phyloP scores from a whole-genome alignment of 148 eudicot species.

The Drosera capensis region DNA sequence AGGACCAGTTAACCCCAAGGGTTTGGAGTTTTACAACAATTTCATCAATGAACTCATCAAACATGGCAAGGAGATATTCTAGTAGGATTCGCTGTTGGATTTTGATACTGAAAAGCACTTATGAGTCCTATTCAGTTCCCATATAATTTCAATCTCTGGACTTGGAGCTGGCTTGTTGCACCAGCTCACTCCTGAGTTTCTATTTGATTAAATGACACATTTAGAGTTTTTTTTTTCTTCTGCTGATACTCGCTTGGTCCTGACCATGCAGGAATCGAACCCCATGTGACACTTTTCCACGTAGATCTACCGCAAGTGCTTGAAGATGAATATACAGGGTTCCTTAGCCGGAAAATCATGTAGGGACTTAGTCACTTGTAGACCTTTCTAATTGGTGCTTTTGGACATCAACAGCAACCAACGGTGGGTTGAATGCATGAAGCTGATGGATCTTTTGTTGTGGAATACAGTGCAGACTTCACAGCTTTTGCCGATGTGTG shows the following conservation, averaged over 20 bases:
- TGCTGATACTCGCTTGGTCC: not conserved
- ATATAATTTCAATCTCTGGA: too few species aligned
- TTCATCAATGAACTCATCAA: slow-evolving; percentile 29
- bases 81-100: too few species aligned
- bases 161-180: too few species aligned
- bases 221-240: too few species aligned
- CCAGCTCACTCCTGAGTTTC: not conserved
- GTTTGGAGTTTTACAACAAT: slow-evolving; percentile 34
- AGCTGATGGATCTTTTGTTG: too few species aligned
- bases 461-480: slow-evolving; percentile 48
- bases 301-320: slow-evolving; percentile 45
- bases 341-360: slow-evolving; percentile 32
- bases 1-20: slow-evolving; percentile 29
- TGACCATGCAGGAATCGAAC: slow-evolving; percentile 41
- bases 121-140: too few species aligned
- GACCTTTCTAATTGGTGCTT: too few species aligned
- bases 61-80: slow-evolving; percentile 8
- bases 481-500: slow-evolving; percentile 45
- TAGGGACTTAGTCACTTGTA: too few species aligned
- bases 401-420: too few species aligned
- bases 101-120: too few species aligned
- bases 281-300: slow-evolving; percentile 53
- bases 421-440: too few species aligned
- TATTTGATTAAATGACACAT: not conserved
- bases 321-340: slow-evolving; percentile 67